Evolutionary conservation across 148 eudicot genomes (phyloP), one percentile per base, ranked within the genome.

Genomic region (Polygonum aviculare): DNA sequence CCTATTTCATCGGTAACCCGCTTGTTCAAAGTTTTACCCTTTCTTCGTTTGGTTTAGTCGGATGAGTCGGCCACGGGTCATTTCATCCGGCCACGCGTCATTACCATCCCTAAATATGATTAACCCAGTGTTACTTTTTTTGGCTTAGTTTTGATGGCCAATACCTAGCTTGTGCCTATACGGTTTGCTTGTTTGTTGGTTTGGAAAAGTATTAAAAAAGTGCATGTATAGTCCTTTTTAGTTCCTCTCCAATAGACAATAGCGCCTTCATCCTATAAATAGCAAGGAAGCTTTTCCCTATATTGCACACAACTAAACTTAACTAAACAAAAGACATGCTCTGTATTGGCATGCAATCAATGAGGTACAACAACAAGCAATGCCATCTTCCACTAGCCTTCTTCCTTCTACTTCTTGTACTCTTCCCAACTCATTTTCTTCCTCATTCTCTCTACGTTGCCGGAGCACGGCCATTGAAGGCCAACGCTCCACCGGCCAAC

Each of bases 391-490:
- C 72, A 15, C 72, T 67, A 36, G 44, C 72, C 7, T 67, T 38
- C 72, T 67, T 36, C 44, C 72, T 67, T 67, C 21, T 26, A 26
- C 31, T 67, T 67, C 19, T 67, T 33, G 12, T 33, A 67, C 72
- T 67, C 44, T 67, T 67, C 44, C 12, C 15, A 67, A 67, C 3
- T 41, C 72, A 36, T 67, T 45, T 67, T 67, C 72, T 67, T 67
- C 72, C 44, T 16, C 72, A 67, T 67, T 19, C 72, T 67, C 72
- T 3, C 9, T 9, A 2, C 6, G n/a, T 36, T 2, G 45, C 45
- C 16, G 72, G 15, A 15, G 72, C 72, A 35, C 41, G 72, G 15
- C 72, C 72, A 67, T 35, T 67, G 45, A 67, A 67, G 72, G 44
- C 44, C n/a, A 15, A 2, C n/a, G 7, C 10, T 14, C 19, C 44